phyloP scores from a whole-genome alignment of 202 grass and related monocot genomes.

The Carex arenaria region DNA sequence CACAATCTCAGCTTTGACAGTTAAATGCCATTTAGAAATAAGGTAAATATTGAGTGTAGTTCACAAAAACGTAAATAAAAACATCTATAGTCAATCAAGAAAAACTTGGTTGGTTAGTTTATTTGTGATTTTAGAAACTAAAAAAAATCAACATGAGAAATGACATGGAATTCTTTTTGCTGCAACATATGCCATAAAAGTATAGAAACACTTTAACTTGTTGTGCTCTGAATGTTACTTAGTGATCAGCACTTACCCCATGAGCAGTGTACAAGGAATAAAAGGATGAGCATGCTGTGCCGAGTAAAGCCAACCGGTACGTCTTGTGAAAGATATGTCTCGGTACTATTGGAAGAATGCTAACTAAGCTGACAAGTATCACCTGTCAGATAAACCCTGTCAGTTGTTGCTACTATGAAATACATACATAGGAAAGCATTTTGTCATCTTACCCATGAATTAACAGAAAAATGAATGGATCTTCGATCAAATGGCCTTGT shows the following conservation, averaged over 20 bases:
- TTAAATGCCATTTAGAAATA: background rate
- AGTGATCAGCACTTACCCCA: constrained; percentile 46
- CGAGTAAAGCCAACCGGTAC: constrained; percentile 78
- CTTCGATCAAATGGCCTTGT: constrained; percentile 62
- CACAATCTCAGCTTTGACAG: background rate
- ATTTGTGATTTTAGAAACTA: background rate
- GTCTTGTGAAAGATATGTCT: constrained; percentile 63
- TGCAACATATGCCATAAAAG: background rate
- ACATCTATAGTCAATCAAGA: constrained; percentile 5
- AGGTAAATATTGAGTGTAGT: constrained; percentile 21
- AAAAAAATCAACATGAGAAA: background rate
- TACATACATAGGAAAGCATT: background rate
- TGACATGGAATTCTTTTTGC: background rate
- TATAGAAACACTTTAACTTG: background rate
- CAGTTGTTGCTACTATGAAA: background rate
- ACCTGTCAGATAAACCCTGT: constrained; percentile 39
- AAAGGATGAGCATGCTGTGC: constrained; percentile 63
- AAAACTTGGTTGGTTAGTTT: background rate
- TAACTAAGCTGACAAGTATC: constrained; percentile 74
- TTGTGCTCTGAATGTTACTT: background rate
- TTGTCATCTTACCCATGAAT: constrained; percentile 72
- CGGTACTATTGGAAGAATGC: constrained; percentile 72
- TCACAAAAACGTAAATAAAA: background rate
- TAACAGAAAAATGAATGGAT: constrained; percentile 81
- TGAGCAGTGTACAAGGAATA: constrained; percentile 71